phyloP scores from a whole-genome alignment of 2,329 filamentous ascomycete genomes.

The Cladosporium sp. region DNA sequence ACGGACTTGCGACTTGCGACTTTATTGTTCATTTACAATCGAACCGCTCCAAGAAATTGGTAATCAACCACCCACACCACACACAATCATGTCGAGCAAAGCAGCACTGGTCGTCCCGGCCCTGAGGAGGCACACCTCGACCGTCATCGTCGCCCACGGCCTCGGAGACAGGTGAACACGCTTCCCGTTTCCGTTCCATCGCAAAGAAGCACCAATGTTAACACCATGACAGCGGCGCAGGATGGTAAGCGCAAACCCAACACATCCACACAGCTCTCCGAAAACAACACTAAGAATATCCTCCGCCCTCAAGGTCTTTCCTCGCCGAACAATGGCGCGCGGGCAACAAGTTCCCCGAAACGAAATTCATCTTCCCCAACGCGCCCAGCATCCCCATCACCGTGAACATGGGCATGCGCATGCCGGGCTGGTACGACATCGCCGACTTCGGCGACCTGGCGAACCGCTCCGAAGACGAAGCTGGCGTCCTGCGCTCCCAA shows the following conservation, averaged over 20 bases:
- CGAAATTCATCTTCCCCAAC: constrained; percentile 91
- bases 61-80: not conserved
- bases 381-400: constrained; percentile 83
- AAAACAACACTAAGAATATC: not conserved
- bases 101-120: constrained; percentile 69
- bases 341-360: constrained; percentile 74
- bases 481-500: constrained; percentile 67
- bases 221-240: constrained; percentile 48
- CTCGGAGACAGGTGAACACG: constrained; percentile 68
- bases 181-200: not conserved
- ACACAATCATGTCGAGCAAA: constrained; percentile 37
- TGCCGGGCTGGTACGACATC: constrained; percentile 89
- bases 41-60: not conserved
- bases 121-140: constrained; percentile 79
- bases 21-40: too few species aligned
- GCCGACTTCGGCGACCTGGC: constrained; percentile 46
- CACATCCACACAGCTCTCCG: not conserved
- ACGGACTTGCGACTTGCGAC: too few species aligned
- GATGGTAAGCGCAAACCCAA: constrained; percentile 54
- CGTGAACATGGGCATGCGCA: constrained; percentile 58
- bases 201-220: not conserved
- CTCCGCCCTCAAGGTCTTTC: constrained; percentile 51
- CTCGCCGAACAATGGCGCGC: constrained; percentile 84
- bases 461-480: constrained; percentile 56
- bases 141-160: constrained; percentile 90